A percentile compares a stretch with the other conserved stretches of the same genome.
These are phyloP conservation scores for Naematelia encephala DNA, from an alignment of 768 basidiomycete species.

Conservation along the genomic window DNA sequence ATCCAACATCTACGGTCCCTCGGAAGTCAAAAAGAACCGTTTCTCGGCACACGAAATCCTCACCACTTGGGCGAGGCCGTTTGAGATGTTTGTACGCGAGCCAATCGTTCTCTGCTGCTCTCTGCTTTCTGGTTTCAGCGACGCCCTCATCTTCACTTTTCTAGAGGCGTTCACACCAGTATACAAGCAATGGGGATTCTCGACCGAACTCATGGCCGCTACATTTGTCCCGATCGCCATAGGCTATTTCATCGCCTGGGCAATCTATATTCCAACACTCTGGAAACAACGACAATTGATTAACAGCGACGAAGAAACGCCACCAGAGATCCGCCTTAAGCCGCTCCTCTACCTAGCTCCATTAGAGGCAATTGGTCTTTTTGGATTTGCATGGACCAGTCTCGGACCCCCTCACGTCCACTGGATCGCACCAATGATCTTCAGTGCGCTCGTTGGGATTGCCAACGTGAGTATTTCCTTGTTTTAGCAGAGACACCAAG, in stretches of 20 bases:
- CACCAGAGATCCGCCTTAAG: constrained; percentile 39
- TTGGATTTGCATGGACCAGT: constrained; percentile 39
- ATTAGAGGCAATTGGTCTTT: constrained; percentile 34
- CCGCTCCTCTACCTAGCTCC: constrained; percentile 34
- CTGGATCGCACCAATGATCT: constrained; percentile 66
- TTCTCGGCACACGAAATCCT: constrained; percentile 25
- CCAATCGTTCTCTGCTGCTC: constrained; percentile 47
- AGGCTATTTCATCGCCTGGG: constrained; percentile 42
- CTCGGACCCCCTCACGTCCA: constrained; percentile 53
- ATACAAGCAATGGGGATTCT: constrained; percentile 41
- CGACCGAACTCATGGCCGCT: constrained; percentile 28
- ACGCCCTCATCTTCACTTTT: constrained; percentile 49
- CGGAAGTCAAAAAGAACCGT: constrained; percentile 31
- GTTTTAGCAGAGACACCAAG: not conserved
- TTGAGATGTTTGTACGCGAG: constrained; percentile 42
- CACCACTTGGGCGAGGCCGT: constrained; percentile 33
- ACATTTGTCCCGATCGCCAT: constrained; percentile 43
- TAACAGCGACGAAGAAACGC: constrained; percentile 22
- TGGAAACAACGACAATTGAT: constrained; percentile 18
- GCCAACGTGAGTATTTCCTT: constrained; percentile 18
- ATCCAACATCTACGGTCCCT: constrained; percentile 37
- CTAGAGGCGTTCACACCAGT: constrained; percentile 41
- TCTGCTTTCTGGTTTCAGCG: constrained; percentile 45
- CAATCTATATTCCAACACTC: constrained; percentile 31
- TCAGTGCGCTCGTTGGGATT: constrained; percentile 46